phyloP scores from a whole-genome alignment of 1,284 basidiomycete genomes.

The Puccinia polysora region DNA sequence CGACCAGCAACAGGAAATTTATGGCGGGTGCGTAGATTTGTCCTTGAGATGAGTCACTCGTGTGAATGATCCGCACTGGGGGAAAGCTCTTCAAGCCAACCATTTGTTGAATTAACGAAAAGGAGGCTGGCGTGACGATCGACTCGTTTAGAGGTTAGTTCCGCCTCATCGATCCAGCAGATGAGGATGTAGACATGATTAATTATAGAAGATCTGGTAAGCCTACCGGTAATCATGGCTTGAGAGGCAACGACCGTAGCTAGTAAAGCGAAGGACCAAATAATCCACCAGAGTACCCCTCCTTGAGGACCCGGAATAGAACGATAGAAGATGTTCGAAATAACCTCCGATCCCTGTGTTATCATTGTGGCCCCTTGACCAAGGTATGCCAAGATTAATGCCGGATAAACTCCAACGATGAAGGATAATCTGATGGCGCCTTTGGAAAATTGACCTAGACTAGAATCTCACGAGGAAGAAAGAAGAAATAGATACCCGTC shows the following conservation, averaged over 20 bases:
- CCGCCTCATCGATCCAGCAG: no score
- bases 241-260: slow-evolving; percentile 62
- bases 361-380: slow-evolving; percentile 66
- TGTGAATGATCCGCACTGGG: slow-evolving; percentile 59
- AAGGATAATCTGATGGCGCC: slow-evolving; percentile 58
- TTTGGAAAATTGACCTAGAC: slow-evolving; percentile 42
- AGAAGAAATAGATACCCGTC: no score
- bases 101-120: slow-evolving; percentile 58
- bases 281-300: slow-evolving; percentile 56
- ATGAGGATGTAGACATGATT: background rate
- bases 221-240: slow-evolving; percentile 63
- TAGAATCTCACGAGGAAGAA: background rate
- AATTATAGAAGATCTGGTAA: no score
- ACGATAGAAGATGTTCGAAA: slow-evolving; percentile 62
- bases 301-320: slow-evolving; percentile 60
- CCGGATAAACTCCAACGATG: slow-evolving; percentile 60
- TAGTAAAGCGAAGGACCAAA: slow-evolving; percentile 62
- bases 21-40: slow-evolving; percentile 64
- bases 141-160: slow-evolving; percentile 54
- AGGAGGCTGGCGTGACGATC: slow-evolving; percentile 44
- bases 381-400: slow-evolving; percentile 63
- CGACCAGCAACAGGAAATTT: slow-evolving; percentile 62
- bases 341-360: slow-evolving; percentile 57
- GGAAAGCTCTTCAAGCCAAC: slow-evolving; percentile 63
- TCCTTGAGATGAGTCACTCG: slow-evolving; percentile 61